Conservation (phyloP, 805 yeast genomes). For the Cyberlindnera maritima region DNA sequence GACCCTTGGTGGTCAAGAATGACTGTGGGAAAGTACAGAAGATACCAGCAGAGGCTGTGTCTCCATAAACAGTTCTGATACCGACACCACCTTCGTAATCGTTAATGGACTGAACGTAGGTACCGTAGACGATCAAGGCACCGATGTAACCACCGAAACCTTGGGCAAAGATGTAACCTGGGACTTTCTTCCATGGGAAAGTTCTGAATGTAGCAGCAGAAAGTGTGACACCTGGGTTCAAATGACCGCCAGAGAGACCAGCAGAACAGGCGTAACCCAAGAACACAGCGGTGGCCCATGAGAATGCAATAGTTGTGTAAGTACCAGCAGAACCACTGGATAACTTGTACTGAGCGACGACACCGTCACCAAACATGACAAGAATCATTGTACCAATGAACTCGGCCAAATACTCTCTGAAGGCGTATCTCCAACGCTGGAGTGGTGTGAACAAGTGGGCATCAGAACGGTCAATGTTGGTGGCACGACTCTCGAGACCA, state of each 20-base stretch:
- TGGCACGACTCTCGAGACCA: slow-evolving; percentile 28
- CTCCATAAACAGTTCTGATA: slow-evolving; percentile 23
- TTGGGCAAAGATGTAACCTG: slow-evolving; percentile 44
- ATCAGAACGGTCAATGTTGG: slow-evolving; percentile 16
- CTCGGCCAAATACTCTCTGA: slow-evolving; percentile 50
- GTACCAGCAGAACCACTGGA: slow-evolving; percentile 39
- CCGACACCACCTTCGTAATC: slow-evolving; percentile 37
- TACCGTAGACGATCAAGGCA: slow-evolving; percentile 43
- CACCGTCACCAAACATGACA: slow-evolving; percentile 47
- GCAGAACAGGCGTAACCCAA: slow-evolving; percentile 50
- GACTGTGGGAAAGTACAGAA: slow-evolving; percentile 45
- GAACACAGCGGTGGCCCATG: slow-evolving; percentile 56
- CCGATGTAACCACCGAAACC: slow-evolving; percentile 48
- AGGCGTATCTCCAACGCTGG: slow-evolving; percentile 28
- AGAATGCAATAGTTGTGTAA: slow-evolving; percentile 40
- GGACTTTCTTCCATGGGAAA: slow-evolving; percentile 48
- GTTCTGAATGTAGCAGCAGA: slow-evolving; percentile 47
- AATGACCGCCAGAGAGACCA: slow-evolving; percentile 58
- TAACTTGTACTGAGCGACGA: slow-evolving; percentile 41
- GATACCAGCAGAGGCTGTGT: slow-evolving; percentile 38
- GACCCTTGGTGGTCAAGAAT: slow-evolving; percentile 41
- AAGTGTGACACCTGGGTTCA: slow-evolving; percentile 52
- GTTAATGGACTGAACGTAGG: slow-evolving; percentile 39
- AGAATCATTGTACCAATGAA: slow-evolving; percentile 48
- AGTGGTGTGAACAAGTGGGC: slow-evolving; percentile 20